Evolutionary conservation across 306 rosid genomes (phyloP).

Genomic region (Ammopiptanthus mongolicus): DNA sequence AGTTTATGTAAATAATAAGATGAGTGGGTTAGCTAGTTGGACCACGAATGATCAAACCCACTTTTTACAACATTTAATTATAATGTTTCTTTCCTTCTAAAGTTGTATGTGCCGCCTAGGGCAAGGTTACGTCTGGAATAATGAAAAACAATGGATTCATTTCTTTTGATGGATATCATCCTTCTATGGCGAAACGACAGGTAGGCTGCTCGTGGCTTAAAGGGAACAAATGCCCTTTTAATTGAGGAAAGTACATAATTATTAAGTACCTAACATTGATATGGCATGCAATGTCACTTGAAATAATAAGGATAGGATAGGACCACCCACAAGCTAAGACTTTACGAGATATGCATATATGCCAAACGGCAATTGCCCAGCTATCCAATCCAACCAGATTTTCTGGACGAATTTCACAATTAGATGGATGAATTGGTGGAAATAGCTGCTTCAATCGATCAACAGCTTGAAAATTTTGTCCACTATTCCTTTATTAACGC

Average conservation of each 20-base stretch:
- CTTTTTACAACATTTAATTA: neutral
- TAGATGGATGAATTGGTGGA: neutral
- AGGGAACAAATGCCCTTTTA: neutral
- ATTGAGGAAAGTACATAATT: neutral
- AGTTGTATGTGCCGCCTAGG: neutral
- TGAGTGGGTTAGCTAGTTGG: slow-evolving; percentile 9
- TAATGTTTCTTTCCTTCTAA: neutral
- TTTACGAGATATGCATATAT: neutral
- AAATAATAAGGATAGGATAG: neutral
- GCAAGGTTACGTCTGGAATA: neutral
- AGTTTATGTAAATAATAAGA: too few relatives aligned
- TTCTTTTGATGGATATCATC: neutral
- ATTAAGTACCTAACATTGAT: neutral
- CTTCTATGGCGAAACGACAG: neutral
- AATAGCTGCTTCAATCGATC: neutral
- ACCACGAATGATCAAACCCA: slow-evolving; percentile 12
- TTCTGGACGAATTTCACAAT: neutral
- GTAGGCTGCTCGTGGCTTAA: neutral
- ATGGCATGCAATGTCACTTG: neutral
- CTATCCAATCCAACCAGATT: neutral
- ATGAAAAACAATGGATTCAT: neutral
- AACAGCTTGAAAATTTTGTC: neutral
- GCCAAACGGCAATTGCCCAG: neutral
- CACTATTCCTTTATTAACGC: neutral
- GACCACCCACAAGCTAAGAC: neutral